These are phyloP conservation scores for Colletotrichum ledebouriae DNA, from an alignment of 2,329 filamentous ascomycete genomes.

Conservation along the genomic window DNA sequence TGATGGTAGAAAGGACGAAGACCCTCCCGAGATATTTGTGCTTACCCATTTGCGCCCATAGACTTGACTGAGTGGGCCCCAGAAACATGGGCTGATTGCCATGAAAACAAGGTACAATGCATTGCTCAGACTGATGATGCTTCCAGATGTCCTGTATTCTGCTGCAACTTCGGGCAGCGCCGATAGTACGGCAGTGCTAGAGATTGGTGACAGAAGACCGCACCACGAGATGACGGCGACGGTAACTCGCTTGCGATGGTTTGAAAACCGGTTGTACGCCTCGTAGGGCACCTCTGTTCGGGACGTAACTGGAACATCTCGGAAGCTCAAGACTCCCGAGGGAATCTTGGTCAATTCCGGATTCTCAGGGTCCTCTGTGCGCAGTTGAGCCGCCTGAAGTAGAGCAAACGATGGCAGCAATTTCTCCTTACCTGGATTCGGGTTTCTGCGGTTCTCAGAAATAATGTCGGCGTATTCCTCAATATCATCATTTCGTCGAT, in stretches of 20 bases:
- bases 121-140: constrained; percentile 74
- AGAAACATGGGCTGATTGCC: constrained; percentile 75
- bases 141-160: constrained; percentile 74
- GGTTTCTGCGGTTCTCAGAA: constrained; percentile 15
- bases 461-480: constrained; percentile 36
- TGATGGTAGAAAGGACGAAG: neutral
- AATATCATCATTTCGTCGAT: constrained; percentile 23
- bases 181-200: constrained; percentile 79
- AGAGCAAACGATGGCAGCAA: neutral
- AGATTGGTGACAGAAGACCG: constrained; percentile 81
- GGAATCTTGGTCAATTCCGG: constrained; percentile 22
- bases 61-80: constrained; percentile 74
- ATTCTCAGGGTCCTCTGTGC: constrained; percentile 14
- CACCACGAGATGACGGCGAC: constrained; percentile 79
- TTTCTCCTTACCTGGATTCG: neutral
- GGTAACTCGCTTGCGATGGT: constrained; percentile 74
- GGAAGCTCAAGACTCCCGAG: constrained; percentile 31
- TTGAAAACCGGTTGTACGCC: constrained; percentile 75
- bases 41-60: constrained; percentile 65
- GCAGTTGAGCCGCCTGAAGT: constrained; percentile 7
- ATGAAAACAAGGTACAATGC: constrained; percentile 81
- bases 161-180: constrained; percentile 80
- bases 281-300: constrained; percentile 60
- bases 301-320: constrained; percentile 29
- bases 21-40: neutral